Conservation (phyloP, 768 basidiomycete species). For the Russula dissimulans region DNA sequence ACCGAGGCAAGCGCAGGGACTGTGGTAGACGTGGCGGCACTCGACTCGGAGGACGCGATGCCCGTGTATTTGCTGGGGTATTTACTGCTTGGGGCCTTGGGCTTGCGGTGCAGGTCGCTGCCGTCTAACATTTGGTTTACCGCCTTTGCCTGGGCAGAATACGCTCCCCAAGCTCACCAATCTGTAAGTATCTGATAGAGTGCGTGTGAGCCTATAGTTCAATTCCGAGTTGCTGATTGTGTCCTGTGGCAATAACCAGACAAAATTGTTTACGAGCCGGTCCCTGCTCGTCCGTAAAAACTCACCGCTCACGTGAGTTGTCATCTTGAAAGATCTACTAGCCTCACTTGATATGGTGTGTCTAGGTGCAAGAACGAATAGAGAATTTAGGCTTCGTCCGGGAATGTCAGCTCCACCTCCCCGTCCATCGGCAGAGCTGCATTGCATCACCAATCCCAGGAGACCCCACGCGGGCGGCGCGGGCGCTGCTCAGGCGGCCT, state of each 20-base stretch:
- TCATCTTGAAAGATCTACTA: not conserved
- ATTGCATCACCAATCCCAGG: too few relatives aligned
- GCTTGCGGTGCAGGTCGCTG: conserved; percentile 41
- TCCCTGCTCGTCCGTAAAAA: conserved; percentile 77
- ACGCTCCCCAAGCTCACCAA: conserved; percentile 75
- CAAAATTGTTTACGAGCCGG: conserved; percentile 81
- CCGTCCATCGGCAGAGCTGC: too few relatives aligned
- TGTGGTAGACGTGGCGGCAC: conserved; percentile 32
- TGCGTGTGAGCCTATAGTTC: not conserved
- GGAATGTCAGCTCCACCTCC: too few relatives aligned
- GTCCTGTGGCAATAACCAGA: conserved; percentile 44
- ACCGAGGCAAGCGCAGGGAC: conserved; percentile 48
- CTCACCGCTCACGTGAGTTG: conserved; percentile 63
- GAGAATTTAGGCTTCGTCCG: conserved; percentile 41
- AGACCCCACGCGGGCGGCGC: too few relatives aligned
- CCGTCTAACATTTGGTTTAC: conserved; percentile 75
- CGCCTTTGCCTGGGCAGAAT: conserved; percentile 64
- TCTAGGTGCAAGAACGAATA: conserved; percentile 74
- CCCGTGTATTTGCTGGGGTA: conserved; percentile 89
- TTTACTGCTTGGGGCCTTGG: conserved; percentile 66
- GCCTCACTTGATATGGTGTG: not conserved
- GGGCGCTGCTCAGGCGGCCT: too few relatives aligned
- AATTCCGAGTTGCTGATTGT: not conserved
- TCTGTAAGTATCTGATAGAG: conserved; percentile 45
- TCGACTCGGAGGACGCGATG: conserved; percentile 75